Evolutionary conservation across 306 rosid species (phyloP), one percentile per base, ranked within the genome.

Genomic region (Cucurbita moschata): DNA sequence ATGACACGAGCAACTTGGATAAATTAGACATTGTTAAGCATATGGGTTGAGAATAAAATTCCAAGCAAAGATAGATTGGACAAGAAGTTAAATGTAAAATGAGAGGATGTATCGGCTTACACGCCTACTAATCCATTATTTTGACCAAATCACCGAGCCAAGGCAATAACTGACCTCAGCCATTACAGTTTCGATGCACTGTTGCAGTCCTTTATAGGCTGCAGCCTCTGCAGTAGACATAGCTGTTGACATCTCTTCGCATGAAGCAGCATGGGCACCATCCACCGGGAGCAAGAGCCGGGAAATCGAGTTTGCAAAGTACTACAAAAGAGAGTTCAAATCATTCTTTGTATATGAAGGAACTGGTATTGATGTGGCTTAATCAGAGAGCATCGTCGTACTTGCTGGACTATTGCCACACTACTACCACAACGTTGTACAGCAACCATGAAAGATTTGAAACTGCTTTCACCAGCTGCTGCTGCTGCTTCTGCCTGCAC

Each of bases 151-250:
- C 40, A 66, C 19, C 21, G 23, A 68, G 40, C 21, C 12, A 23
- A 47, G 74, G 26, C 46, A 64, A 47, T 35, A 83, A 73, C 91
- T 79, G 74, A 95, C 97, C 99, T 95, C 99, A 15, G 97, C 96
- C 99, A 95, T 95, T 83, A 95, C 96, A 79, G 99, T 95, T 87
- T 95, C 99, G 62, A 95, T 95, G 82, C 96, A 89, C 61, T 89
- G 92, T 71, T 87, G 96, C 67, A 95, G 81, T 77, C 99, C 99
- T 86, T 85, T 95, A 80, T 95, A 91, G 71, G 99, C 99, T 72
- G 97, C 96, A 78, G 96, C 89, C 87, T 95, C 99, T 66, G 99
- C 99, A 87, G 95, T 95, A 72, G 97, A 91, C 99, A 95, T 87
- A 75, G 99, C 97, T 5, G 89, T 85, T 55, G 93, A 90, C 99